These are phyloP conservation scores for Carallia brachiata DNA, from an alignment of 345 rosid species.

Conservation along the genomic window DNA sequence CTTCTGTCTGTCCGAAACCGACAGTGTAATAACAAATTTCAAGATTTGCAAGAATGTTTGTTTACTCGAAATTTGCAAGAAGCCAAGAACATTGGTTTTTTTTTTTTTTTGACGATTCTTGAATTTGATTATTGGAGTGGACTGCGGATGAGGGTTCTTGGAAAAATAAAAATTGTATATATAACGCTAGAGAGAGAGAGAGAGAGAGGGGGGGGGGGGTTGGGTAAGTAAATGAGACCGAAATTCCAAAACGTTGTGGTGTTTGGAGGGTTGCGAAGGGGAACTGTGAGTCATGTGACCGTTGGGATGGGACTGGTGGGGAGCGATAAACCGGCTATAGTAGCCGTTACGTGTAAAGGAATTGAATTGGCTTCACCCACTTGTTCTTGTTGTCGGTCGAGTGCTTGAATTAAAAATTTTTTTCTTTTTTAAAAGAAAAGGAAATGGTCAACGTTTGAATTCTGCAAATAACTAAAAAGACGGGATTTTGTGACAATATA, in stretches of 20 bases:
- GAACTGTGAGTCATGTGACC: constrained; percentile 35
- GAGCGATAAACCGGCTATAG: constrained; percentile 23
- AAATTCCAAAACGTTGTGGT: too few relatives aligned
- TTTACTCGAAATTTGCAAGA: too few relatives aligned
- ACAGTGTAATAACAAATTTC: not conserved
- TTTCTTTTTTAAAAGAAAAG: not conserved
- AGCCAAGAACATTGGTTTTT: too few relatives aligned
- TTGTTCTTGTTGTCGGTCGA: not conserved
- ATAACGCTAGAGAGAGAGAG: not conserved
- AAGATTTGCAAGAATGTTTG: not conserved
- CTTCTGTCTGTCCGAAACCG: not conserved
- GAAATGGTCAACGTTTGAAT: too few relatives aligned
- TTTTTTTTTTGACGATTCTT: too few relatives aligned
- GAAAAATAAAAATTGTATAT: not conserved
- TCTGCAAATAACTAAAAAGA: too few relatives aligned
- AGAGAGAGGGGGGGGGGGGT: not conserved
- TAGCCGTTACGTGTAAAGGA: constrained; percentile 50
- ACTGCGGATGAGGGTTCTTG: not conserved
- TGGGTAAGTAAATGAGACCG: not conserved
- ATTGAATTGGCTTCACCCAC: constrained; percentile 15
- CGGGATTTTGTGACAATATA: too few relatives aligned
- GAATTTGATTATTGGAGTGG: too few relatives aligned
- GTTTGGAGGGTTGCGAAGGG: constrained; percentile 21
- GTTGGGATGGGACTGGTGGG: constrained; percentile 31
- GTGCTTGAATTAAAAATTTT: too few relatives aligned